A percentile compares a stretch with the other conserved stretches of the same genome.
Evolutionary conservation across 371 early-diverging fungal genomes (phyloP).

Genomic region (Edhazardia aedis): DNA sequence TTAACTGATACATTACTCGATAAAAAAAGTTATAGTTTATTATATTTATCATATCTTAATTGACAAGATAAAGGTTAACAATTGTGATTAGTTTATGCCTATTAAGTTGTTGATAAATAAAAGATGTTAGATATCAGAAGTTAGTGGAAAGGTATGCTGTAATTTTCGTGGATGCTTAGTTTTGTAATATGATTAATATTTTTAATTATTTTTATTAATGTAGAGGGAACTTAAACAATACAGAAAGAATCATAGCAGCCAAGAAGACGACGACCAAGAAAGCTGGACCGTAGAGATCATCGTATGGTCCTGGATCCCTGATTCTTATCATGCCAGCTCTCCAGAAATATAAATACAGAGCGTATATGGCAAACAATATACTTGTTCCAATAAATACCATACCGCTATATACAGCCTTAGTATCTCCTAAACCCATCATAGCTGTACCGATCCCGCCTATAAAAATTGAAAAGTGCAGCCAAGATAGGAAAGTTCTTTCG

Average conservation of each 20-base stretch:
- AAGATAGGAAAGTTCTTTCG: conserved; percentile 85
- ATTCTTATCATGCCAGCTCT: conserved; percentile 52
- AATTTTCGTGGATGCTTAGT: no score
- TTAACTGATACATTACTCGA: no score
- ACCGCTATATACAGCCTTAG: conserved; percentile 16
- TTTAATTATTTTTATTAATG: no score
- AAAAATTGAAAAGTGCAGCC: conserved; percentile 56
- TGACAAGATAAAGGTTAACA: no score
- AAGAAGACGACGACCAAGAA: conserved; percentile 61
- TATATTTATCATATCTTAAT: no score
- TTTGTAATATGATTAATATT: no score
- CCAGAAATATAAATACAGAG: conserved; percentile 69
- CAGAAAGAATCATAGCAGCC: conserved; percentile 63
- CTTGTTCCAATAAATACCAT: conserved; percentile 59
- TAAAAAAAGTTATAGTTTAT: no score
- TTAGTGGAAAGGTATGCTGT: no score
- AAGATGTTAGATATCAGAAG: no score
- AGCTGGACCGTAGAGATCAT: conserved; percentile 51
- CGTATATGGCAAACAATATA: conserved; percentile 61
- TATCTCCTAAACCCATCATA: conserved; percentile 46
- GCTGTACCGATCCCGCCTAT: conserved; percentile 47
- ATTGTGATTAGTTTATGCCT: no score
- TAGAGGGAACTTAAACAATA: conserved; percentile 57
- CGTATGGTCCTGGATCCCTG: conserved; percentile 47
- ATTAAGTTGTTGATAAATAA: no score